Conservation (phyloP, 345 rosid species). For the Gossypium arboreum region DNA sequence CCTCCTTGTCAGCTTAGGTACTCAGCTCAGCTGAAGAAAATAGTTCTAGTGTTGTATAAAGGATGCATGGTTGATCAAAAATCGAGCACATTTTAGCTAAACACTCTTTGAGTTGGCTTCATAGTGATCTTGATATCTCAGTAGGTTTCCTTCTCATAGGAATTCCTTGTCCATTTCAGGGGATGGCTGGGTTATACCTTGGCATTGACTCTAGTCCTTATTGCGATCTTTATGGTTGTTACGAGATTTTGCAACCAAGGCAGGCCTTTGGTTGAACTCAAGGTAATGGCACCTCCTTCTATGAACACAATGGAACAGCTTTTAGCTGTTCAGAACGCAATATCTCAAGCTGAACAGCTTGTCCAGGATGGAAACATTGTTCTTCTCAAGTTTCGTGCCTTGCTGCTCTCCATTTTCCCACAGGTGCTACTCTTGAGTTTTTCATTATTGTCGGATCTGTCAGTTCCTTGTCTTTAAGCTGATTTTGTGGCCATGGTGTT, state of each 20-base stretch:
- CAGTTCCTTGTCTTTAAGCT: not conserved
- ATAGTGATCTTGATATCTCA: not conserved
- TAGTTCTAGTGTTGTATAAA: not conserved
- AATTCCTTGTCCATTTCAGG: slow-evolving; percentile 32
- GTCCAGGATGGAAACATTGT: slow-evolving; percentile 80
- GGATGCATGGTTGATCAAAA: not conserved
- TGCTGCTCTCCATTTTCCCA: slow-evolving; percentile 66
- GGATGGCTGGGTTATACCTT: slow-evolving; percentile 68
- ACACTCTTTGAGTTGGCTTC: not conserved
- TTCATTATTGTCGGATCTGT: not conserved
- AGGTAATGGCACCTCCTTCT: slow-evolving; percentile 72
- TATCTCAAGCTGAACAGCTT: slow-evolving; percentile 69
- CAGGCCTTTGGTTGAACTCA: slow-evolving; percentile 46
- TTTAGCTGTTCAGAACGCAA: slow-evolving; percentile 80
- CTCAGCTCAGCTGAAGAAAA: not conserved
- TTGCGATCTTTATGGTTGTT: slow-evolving; percentile 66
- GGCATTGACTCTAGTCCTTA: slow-evolving; percentile 37
- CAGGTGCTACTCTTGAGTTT: slow-evolving; percentile 39
- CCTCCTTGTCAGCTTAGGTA: not conserved
- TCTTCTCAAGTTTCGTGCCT: slow-evolving; percentile 87
- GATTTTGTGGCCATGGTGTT: not conserved
- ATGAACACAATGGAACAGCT: slow-evolving; percentile 96
- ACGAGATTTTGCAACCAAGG: slow-evolving; percentile 61
- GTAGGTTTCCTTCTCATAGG: not conserved
- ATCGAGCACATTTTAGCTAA: not conserved